Percentiles rank a stretch among this genome's conserved stretches.
Conservation (phyloP, 1,284 basidiomycete genomes). For the Prillingera fragicola region DNA sequence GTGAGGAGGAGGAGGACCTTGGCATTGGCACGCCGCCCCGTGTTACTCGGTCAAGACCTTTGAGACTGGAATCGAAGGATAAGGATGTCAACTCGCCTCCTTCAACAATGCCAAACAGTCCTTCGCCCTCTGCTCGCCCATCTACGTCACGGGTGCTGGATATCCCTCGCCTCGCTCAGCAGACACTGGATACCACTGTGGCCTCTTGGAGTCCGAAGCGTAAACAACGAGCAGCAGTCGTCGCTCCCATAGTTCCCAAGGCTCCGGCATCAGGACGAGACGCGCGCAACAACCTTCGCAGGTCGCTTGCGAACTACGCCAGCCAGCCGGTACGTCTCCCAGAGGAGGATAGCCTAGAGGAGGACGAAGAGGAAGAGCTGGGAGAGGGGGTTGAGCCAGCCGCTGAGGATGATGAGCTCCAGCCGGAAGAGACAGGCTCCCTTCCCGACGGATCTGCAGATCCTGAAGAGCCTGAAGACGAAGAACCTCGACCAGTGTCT, state of each 20-base stretch:
- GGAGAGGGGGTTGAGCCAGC: conserved; percentile 4
- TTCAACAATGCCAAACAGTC: neutral
- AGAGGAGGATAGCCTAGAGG: conserved; percentile 9
- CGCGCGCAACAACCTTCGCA: conserved; percentile 49
- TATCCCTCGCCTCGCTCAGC: conserved; percentile 6
- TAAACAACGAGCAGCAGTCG: neutral
- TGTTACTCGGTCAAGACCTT: no score
- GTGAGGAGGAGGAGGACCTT: conserved; percentile 9
- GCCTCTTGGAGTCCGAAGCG: conserved; percentile 26
- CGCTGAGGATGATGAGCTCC: conserved; percentile 16
- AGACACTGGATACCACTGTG: conserved; percentile 21
- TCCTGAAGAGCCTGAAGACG: no score
- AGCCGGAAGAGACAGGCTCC: conserved; percentile 19
- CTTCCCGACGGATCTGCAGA: no score
- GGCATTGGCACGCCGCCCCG: no score
- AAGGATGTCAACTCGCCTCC: no score
- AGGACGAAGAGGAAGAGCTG: conserved; percentile 18
- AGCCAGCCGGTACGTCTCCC: conserved; percentile 50
- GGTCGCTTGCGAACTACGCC: conserved; percentile 55
- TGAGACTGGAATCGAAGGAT: no score
- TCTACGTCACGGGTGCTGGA: no score
- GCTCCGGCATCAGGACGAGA: conserved; percentile 17
- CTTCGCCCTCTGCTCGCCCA: no score
- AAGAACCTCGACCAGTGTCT: no score
- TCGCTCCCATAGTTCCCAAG: conserved; percentile 6